These are phyloP conservation scores for Vachellia pachyceras DNA, from an alignment of 306 rosid genomes.

Conservation along the genomic window DNA sequence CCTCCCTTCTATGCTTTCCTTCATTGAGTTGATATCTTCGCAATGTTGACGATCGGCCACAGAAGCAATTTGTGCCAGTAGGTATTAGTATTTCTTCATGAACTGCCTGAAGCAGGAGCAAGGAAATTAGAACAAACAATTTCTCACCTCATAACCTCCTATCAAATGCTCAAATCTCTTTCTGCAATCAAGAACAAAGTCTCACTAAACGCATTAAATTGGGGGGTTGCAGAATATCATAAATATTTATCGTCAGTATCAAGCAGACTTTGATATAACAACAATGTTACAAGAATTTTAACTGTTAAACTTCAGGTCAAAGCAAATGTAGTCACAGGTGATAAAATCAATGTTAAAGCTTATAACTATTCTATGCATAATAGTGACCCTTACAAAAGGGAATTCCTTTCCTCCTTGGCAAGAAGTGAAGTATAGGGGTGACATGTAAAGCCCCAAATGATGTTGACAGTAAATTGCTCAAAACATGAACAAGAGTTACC, in stretches of 20 bases:
- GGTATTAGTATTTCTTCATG: not conserved
- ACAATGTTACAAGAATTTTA: not conserved
- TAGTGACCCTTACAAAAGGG: not conserved
- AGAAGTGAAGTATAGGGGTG: not conserved
- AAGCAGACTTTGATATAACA: not conserved
- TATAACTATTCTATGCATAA: not conserved
- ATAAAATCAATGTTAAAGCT: not conserved
- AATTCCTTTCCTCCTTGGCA: not conserved
- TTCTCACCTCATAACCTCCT: not conserved
- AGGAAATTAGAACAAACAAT: not conserved
- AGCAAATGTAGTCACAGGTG: not conserved
- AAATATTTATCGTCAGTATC: not conserved
- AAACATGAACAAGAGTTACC: not conserved
- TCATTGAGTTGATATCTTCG: not conserved
- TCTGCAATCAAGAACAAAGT: too few relatives aligned
- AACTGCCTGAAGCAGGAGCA: not conserved
- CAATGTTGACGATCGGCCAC: not conserved
- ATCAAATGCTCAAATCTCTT: too few relatives aligned
- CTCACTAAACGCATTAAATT: not conserved
- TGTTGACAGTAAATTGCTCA: not conserved
- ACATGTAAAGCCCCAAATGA: not conserved
- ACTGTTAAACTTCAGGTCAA: not conserved
- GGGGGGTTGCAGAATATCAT: not conserved
- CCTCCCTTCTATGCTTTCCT: conserved; percentile 1
- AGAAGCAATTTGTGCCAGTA: not conserved